phyloP scores from a whole-genome alignment of 768 basidiomycete genomes.

The Atractiella rhizophila region DNA sequence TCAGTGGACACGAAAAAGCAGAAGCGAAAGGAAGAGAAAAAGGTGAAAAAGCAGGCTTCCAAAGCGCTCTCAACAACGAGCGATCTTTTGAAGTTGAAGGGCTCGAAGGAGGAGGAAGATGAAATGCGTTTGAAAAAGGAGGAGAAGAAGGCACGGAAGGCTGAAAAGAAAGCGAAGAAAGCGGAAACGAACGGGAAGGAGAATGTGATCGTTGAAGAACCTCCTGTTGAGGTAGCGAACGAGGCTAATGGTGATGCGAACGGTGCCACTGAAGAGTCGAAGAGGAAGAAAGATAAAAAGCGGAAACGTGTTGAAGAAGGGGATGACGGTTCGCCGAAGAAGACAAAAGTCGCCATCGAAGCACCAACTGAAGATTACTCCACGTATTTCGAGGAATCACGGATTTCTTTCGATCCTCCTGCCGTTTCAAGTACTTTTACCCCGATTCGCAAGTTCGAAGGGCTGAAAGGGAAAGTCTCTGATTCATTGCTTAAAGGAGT shows the following conservation, averaged over 20 bases:
- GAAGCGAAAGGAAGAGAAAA: constrained; percentile 17
- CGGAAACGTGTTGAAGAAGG: constrained; percentile 33
- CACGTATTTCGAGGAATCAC: too few species aligned
- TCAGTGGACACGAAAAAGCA: too few species aligned
- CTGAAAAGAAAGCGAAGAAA: constrained; percentile 10
- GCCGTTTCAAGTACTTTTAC: too few species aligned
- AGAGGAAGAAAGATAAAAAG: constrained; percentile 45
- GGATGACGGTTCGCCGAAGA: constrained; percentile 37
- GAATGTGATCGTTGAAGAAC: constrained; percentile 6
- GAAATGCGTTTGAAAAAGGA: constrained; percentile 6
- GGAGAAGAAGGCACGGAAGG: constrained; percentile 1
- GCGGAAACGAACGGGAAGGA: constrained; percentile 18
- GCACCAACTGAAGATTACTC: too few species aligned
- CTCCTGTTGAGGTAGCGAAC: neutral
- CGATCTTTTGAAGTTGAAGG: too few species aligned
- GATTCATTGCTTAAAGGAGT: too few species aligned
- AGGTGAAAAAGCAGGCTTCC: constrained; percentile 2
- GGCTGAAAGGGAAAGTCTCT: too few species aligned
- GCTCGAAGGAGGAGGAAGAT: neutral
- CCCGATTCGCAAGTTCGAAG: too few species aligned
- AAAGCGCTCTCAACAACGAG: neutral
- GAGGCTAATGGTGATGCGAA: constrained; percentile 6
- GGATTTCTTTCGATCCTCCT: too few species aligned
- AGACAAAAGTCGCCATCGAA: constrained; percentile 19
- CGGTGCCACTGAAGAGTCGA: constrained; percentile 30